A percentile compares a stretch with the other conserved stretches of the same genome.
phyloP scores from a whole-genome alignment of 768 basidiomycete species.

The Leccinum truebloodii region DNA sequence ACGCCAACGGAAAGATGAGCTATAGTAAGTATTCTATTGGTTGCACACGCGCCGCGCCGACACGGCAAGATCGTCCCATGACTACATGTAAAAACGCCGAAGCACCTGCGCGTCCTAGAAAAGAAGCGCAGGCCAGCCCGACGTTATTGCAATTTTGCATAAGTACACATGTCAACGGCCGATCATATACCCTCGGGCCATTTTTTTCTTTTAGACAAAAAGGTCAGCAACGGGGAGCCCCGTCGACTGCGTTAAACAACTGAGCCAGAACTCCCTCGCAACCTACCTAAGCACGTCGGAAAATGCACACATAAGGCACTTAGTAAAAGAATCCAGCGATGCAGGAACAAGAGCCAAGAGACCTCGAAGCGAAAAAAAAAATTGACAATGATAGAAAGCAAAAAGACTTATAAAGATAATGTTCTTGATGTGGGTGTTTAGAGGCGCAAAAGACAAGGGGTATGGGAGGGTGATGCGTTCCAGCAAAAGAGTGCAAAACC shows the following conservation, averaged over 20 bases:
- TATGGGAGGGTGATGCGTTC: conserved; percentile 19
- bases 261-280: conserved; percentile 10
- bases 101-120: not conserved
- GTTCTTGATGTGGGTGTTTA: not conserved
- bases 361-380: conserved; percentile 6
- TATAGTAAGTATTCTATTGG: conserved; percentile 11
- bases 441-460: conserved; percentile 1
- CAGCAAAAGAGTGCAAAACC: conserved; percentile 3
- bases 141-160: not conserved
- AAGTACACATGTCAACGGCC: conserved; percentile 13
- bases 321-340: conserved; percentile 20
- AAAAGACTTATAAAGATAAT: conserved; percentile 7
- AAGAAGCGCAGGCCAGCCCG: not conserved
- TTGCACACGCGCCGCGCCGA: conserved; percentile 4
- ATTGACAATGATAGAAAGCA: not conserved
- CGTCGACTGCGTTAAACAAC: conserved; percentile 6
- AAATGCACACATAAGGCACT: conserved; percentile 28
- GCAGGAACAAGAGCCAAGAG: conserved; percentile 13
- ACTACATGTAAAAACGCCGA: not conserved
- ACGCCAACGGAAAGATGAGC: not conserved
- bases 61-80: not conserved
- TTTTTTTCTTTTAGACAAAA: not conserved
- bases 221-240: not conserved
- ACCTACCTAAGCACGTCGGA: conserved; percentile 22
- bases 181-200: not conserved